phyloP scores from a whole-genome alignment of 1,139 yeast genomes.

The Arxiozyma heterogenica region DNA sequence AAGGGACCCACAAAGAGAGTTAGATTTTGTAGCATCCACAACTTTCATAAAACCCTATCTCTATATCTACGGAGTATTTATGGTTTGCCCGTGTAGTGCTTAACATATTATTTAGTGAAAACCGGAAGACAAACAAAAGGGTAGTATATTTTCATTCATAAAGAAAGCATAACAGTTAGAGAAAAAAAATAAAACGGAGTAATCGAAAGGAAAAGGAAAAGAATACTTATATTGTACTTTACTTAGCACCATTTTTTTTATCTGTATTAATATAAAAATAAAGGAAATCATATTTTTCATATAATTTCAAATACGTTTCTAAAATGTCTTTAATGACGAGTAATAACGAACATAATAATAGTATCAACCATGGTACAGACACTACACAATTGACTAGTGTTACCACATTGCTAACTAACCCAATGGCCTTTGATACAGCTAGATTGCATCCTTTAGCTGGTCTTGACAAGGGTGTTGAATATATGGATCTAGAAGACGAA shows the following conservation, averaged over 20 bases:
- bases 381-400: slow-evolving; percentile 49
- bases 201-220: no score
- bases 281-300: not conserved
- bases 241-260: no score
- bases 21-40: no score
- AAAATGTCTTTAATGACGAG: slow-evolving; percentile 4
- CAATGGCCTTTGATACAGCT: slow-evolving; percentile 59
- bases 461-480: slow-evolving; percentile 79
- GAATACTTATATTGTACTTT: no score
- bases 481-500: slow-evolving; percentile 81
- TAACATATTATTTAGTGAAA: no score
- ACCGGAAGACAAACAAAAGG: not conserved
- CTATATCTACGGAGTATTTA: not conserved
- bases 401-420: slow-evolving; percentile 49
- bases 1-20: not conserved
- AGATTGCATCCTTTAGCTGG: slow-evolving; percentile 92
- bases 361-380: slow-evolving; percentile 3
- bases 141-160: not conserved
- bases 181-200: not conserved
- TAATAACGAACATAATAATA: slow-evolving; percentile 4
- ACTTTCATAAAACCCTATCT: not conserved
- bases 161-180: not conserved
- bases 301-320: slow-evolving; percentile 11
- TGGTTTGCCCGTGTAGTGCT: not conserved
- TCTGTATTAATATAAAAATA: no score